Base-by-base conservation (phyloP, 2,329 filamentous ascomycete species). In the Sporothrix euskadiensis region DNA sequence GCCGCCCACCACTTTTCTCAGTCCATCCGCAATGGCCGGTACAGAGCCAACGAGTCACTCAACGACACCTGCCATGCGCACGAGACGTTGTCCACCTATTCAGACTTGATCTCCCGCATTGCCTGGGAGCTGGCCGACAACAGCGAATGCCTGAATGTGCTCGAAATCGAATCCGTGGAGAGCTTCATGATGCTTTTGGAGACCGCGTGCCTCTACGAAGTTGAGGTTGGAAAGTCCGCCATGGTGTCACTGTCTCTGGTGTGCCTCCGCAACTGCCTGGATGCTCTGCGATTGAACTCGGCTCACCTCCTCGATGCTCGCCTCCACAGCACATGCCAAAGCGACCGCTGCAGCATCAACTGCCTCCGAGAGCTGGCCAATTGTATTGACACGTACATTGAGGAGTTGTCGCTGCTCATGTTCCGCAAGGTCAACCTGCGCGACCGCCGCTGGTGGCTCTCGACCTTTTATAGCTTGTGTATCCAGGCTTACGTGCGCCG, bases 351-450 rank as follows among this genome's bases (percentile, higher is more conserved):
- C 72, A 75, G 76, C 35, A 77, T 80, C 47, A 76, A 78, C 56
- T 80, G 78, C 63, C 77, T 80, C 3, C 77, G 76, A 6, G 78
- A 78, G 56, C 75, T 80, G n/a, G 73, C 71, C 12, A 70, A 61
- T 8, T 77, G 76, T 47, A 74, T 80, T 6, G 75, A 77, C n/a
- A 70, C 75, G 0, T 80, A 79, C 66, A 76, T 79, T 59, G 78
- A 79, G n/a, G 79, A 80, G 74, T 76, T 80, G 4, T 79, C 79
- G 3, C 72, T 77, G 0, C 76, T 80, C 32, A 77, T 80, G 71
- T 80, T 80, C 72, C 79, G 79, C 75, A 80, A 80, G 73, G 79
- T 80, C 69, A 80, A 80, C 39, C 77, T 80, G 75, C 76, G 79
- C 16, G 79, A 80, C 61, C 74, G 79, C 26, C 77, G 78, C 16